phyloP scores from a whole-genome alignment of 2,329 filamentous ascomycete genomes.

The Cephalotrichum gorgonifer region DNA sequence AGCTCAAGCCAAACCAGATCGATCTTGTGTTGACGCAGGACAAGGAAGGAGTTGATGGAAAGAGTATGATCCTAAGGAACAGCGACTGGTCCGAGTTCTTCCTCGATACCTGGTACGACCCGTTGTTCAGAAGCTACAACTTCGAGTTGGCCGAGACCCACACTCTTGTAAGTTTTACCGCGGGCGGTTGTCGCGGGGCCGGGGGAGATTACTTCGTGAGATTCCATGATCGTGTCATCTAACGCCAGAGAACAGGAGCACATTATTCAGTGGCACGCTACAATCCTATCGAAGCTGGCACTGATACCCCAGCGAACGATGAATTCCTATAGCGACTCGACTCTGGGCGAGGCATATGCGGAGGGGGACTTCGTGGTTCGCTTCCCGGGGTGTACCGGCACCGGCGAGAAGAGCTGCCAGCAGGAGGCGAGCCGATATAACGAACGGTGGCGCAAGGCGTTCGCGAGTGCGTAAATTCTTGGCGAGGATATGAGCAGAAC shows the following conservation, averaged over 20 bases:
- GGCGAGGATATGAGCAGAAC: background rate
- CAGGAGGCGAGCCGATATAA: background rate
- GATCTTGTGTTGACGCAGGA: slow-evolving; percentile 83
- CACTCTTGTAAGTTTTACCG: slow-evolving; percentile 58
- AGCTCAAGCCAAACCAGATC: slow-evolving; percentile 67
- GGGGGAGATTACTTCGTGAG: background rate
- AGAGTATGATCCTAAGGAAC: slow-evolving; percentile 70
- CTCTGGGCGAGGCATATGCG: slow-evolving; percentile 56
- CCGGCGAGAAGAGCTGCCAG: slow-evolving; percentile 50
- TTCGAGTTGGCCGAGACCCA: slow-evolving; percentile 93
- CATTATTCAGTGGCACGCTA: slow-evolving; percentile 93
- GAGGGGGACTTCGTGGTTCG: slow-evolving; percentile 78
- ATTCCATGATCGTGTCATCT: slow-evolving; percentile 1
- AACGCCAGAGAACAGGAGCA: slow-evolving; percentile 54
- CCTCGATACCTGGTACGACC: slow-evolving; percentile 92
- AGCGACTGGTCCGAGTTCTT: slow-evolving; percentile 91
- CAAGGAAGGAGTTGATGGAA: slow-evolving; percentile 62
- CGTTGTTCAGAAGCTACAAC: slow-evolving; percentile 85
- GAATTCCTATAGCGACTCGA: slow-evolving; percentile 61
- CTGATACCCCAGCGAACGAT: slow-evolving; percentile 78
- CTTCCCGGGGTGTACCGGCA: slow-evolving; percentile 61
- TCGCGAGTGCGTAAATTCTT: background rate
- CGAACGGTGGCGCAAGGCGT: slow-evolving; percentile 1
- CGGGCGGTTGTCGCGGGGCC: background rate
- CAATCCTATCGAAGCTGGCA: slow-evolving; percentile 79